Evolutionary conservation across 2,329 filamentous ascomycete species (phyloP).

Genomic region (Colletotrichum filicis): DNA sequence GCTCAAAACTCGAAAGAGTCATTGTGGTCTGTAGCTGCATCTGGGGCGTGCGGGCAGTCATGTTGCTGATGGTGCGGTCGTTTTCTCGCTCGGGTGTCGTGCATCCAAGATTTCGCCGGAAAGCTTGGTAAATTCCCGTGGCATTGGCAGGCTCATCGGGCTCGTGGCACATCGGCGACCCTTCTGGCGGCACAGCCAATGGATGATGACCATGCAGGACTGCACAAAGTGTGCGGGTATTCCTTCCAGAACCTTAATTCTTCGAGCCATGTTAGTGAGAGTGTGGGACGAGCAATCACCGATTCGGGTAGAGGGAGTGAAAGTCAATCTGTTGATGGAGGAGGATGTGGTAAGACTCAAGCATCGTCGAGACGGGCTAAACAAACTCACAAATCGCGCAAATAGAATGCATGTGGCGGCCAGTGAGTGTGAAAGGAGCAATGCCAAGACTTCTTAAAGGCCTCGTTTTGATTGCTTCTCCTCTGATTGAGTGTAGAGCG

Average conservation of each 20-base stretch:
- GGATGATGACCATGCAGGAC: background rate
- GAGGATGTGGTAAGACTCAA: conserved; percentile 14
- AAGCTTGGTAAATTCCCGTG: conserved; percentile 29
- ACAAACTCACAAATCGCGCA: conserved; percentile 30
- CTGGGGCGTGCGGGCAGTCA: background rate
- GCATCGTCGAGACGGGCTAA: conserved; percentile 14
- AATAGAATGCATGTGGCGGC: conserved; percentile 18
- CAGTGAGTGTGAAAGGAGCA: conserved; percentile 14
- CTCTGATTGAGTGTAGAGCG: conserved; percentile 3
- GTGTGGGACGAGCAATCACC: conserved; percentile 7
- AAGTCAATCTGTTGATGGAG: conserved; percentile 21
- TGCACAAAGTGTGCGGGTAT: conserved; percentile 6
- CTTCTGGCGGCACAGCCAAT: conserved; percentile 6
- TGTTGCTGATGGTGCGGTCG: conserved; percentile 1
- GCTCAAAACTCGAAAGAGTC: background rate
- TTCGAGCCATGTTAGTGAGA: conserved; percentile 15
- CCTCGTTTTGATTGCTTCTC: conserved; percentile 27
- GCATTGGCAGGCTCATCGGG: conserved; percentile 7
- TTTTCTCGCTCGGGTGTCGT: background rate
- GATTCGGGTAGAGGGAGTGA: background rate
- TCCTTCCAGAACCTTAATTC: conserved; percentile 22
- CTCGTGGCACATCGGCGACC: background rate
- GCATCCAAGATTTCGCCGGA: conserved; percentile 13
- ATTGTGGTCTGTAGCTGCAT: background rate
- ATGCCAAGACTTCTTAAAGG: conserved; percentile 27